phyloP scores from a whole-genome alignment of 352 stramenopile genomes.

The Poterioochromonas sp. region DNA sequence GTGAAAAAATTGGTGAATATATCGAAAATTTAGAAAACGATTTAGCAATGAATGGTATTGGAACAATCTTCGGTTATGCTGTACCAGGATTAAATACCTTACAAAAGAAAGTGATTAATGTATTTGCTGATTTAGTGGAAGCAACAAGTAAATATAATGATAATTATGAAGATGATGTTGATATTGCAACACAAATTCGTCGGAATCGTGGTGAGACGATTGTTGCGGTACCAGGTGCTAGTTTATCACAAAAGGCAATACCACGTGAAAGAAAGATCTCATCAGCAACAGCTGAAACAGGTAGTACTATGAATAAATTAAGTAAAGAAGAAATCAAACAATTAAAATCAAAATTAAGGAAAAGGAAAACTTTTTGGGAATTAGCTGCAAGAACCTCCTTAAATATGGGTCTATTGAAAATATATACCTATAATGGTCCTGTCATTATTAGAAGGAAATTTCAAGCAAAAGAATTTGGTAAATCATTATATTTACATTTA shows the following conservation, averaged over 20 bases:
- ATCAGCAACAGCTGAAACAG: too few species aligned
- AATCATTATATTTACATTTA: not conserved
- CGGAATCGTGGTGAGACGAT: not conserved
- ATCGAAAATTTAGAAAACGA: too few species aligned
- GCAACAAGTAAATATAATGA: constrained; percentile 16
- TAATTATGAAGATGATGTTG: not conserved
- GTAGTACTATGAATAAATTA: not conserved
- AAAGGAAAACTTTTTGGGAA: not conserved
- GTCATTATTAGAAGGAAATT: not conserved
- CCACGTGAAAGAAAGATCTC: too few species aligned
- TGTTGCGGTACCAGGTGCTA: not conserved
- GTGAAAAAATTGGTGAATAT: not conserved
- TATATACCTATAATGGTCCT: not conserved
- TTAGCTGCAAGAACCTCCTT: not conserved
- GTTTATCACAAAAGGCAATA: not conserved
- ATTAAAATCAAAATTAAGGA: too few species aligned
- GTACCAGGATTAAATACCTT: not conserved
- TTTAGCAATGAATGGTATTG: too few species aligned
- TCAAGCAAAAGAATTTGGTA: not conserved
- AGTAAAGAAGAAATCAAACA: not conserved
- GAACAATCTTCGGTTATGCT: not conserved
- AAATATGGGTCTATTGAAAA: not conserved
- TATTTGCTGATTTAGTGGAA: constrained; percentile 15
- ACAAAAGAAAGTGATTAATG: not conserved
- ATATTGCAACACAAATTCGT: not conserved